Evolutionary conservation across 257 asterid genomes (phyloP).

Genomic region (Parsonsia alboflavescens): DNA sequence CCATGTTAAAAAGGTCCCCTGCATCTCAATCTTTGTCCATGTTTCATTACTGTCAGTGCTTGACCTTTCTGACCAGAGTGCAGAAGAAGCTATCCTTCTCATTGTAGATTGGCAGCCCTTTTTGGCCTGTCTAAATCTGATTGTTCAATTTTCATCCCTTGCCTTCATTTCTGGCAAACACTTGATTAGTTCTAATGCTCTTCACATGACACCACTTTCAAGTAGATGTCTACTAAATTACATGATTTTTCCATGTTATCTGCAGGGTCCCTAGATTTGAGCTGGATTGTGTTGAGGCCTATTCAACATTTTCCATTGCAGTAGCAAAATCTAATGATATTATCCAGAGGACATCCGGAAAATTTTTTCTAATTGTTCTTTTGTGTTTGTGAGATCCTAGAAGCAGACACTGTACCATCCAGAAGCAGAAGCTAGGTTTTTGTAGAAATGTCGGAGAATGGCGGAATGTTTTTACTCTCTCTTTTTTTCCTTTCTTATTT

Average conservation of each 20-base stretch:
- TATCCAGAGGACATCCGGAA: background rate
- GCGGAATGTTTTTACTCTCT: background rate
- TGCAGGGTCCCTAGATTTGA: background rate
- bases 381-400: background rate
- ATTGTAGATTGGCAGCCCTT: background rate
- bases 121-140: background rate
- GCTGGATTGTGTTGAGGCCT: background rate
- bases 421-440: slow-evolving; percentile 1
- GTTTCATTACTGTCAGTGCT: background rate
- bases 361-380: background rate
- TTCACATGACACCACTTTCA: background rate
- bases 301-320: background rate
- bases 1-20: background rate
- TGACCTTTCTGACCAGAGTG: background rate
- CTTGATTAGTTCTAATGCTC: background rate
- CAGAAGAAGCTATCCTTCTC: background rate
- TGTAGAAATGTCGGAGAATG: background rate
- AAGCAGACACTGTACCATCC: background rate
- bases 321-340: background rate
- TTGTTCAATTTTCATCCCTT: background rate
- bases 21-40: background rate
- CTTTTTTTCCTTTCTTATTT: background rate
- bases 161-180: background rate
- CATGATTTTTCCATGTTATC: background rate
- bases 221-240: background rate